phyloP scores from a whole-genome alignment of 805 yeast genomes.

The Nakazawaea populi region DNA sequence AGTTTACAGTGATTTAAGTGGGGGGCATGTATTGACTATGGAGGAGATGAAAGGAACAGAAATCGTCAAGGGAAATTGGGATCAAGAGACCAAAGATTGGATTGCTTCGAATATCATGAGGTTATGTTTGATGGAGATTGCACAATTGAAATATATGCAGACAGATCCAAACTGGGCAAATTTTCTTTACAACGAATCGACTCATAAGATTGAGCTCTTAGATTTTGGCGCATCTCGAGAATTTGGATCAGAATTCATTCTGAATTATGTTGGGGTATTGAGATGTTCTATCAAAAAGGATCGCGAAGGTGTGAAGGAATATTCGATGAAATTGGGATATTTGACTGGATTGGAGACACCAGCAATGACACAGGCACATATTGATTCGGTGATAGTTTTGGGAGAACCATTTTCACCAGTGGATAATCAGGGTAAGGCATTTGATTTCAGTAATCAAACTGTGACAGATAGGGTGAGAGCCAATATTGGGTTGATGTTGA shows the following conservation, averaged over 20 bases:
- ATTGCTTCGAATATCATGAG: slow-evolving; percentile 85
- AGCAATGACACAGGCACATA: slow-evolving; percentile 86
- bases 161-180: slow-evolving; percentile 99
- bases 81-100: slow-evolving; percentile 70
- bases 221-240: slow-evolving; percentile 96
- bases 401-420: slow-evolving; percentile 83
- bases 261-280: slow-evolving; percentile 62
- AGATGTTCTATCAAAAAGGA: slow-evolving; percentile 72
- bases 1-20: slow-evolving; percentile 72
- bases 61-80: slow-evolving; percentile 70
- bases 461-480: slow-evolving; percentile 90
- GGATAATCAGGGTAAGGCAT: slow-evolving; percentile 43
- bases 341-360: slow-evolving; percentile 86
- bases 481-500: slow-evolving; percentile 83
- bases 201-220: slow-evolving; percentile 72
- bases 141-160: slow-evolving; percentile 86
- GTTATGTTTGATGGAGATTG: slow-evolving; percentile 80
- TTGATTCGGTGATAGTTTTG: slow-evolving; percentile 81
- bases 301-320: slow-evolving; percentile 53
- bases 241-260: slow-evolving; percentile 61
- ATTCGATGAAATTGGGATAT: slow-evolving; percentile 74
- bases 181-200: slow-evolving; percentile 72
- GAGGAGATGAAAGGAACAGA: slow-evolving; percentile 79
- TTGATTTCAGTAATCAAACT: slow-evolving; percentile 78
- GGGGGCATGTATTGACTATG: slow-evolving; percentile 85